Base-by-base conservation (phyloP, 2,329 filamentous ascomycete genomes). In the Sordariomycetes sp. region DNA sequence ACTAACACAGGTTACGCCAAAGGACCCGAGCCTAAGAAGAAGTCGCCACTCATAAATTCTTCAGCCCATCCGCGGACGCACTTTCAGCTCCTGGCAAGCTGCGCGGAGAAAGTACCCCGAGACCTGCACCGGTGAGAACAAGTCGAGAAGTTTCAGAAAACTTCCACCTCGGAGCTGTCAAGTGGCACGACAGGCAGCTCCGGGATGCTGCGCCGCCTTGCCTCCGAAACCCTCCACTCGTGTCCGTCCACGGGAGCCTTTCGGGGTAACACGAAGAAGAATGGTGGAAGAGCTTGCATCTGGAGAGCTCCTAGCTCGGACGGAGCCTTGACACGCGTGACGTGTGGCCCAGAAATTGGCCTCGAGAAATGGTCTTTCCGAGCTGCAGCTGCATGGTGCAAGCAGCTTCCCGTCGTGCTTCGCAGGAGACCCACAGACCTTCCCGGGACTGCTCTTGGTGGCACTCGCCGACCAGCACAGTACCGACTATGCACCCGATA, bases 361-460 rank as follows among this genome's bases (percentile, higher is more conserved):
- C 28, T 32, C 28, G 28, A 32, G 28, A 32, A 32, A 32, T 8
- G 28, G 28, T 32, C 28, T 32, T 32, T 32, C 28, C 37, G 37
- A 14, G 37, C 37, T 43, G 37, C 37, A 57, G 55, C 55, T 57
- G 55, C 55, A 57, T n/a, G 55, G 37, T 34, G 43, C 43, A 51
- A 51, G 55, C 55, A 34, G 11, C 55, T 57, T 57, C 55, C 55
- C 55, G 55, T 32, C 28, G 4, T 4, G 4, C 8, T 32, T 32
- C 28, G 28, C 28, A 32, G 28, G 28, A 32, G 28, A 32, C 28
- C 28, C 28, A 32, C 28, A 32, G 28, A 8, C 28, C 28, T 8
- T 32, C 28, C 8, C 28, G 8, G 28, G 28, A 4, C 28, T 32
- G 28, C 8, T 32, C 28, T 32, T 32, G 4, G 28, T 32, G 28